phyloP scores from a whole-genome alignment of 441 rosid genomes.

The Macaranga tanarius region DNA sequence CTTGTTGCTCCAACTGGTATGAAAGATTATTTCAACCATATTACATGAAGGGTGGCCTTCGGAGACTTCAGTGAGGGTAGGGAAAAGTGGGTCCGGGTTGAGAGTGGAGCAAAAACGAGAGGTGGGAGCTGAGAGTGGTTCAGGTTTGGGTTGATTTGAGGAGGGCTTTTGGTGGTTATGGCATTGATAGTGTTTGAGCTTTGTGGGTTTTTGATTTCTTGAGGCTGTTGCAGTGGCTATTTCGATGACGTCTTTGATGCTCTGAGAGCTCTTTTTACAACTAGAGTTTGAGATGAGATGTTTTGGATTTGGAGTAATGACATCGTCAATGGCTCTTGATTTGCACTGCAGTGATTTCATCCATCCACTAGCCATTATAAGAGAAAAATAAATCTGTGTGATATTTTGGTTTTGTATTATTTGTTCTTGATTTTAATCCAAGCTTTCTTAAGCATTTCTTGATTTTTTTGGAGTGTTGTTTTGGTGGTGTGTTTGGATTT shows the following conservation, averaged over 20 bases:
- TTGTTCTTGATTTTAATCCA: too few relatives aligned
- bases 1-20: constrained; percentile 82
- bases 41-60: constrained; percentile 87
- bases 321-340: constrained; percentile 85
- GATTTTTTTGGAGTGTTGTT: constrained; percentile 5
- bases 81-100: constrained; percentile 44
- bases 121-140: constrained; percentile 32
- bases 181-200: constrained; percentile 21
- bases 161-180: not conserved
- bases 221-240: constrained; percentile 28
- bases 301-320: constrained; percentile 49
- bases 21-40: constrained; percentile 90
- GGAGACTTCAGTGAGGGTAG: constrained; percentile 73
- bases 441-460: not conserved
- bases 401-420: too few relatives aligned
- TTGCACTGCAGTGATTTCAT: constrained; percentile 84
- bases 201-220: constrained; percentile 26
- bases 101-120: constrained; percentile 41
- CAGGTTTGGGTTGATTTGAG: constrained; percentile 30
- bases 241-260: constrained; percentile 69
- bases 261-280: constrained; percentile 59
- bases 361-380: constrained; percentile 76
- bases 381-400: too few relatives aligned
- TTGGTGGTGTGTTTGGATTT: not conserved
- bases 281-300: constrained; percentile 50